Percentiles rank a stretch among this genome's conserved stretches.
phyloP scores from a whole-genome alignment of 192 early-diverging fungal genomes.

The Diversispora eburnea region DNA sequence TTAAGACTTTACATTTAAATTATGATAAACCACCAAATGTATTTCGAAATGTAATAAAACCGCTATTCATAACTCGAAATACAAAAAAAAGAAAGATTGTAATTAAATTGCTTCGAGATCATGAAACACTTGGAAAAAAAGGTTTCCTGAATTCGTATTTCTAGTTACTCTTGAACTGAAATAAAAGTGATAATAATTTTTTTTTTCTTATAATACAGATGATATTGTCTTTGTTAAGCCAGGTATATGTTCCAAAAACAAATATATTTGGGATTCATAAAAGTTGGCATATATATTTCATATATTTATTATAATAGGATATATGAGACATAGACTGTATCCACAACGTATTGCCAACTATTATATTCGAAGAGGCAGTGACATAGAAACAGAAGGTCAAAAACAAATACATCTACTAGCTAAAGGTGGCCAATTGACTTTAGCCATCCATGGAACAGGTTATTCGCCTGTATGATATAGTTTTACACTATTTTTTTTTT shows the following conservation, averaged over 20 bases:
- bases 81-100: conserved; percentile 1
- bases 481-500: background rate
- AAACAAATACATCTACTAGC: conserved; percentile 6
- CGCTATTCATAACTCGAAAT: background rate
- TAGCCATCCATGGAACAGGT: background rate
- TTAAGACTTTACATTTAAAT: background rate
- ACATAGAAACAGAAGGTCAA: background rate
- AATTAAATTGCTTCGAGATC: background rate
- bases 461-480: background rate
- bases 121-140: conserved; percentile 6
- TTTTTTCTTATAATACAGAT: background rate
- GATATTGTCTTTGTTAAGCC: conserved; percentile 3
- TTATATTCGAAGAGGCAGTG: background rate
- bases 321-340: conserved; percentile 15
- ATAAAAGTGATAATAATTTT: background rate
- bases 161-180: background rate
- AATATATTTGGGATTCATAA: background rate
- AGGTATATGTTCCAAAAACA: background rate
- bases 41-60: background rate
- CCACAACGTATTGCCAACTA: conserved; percentile 2
- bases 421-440: conserved; percentile 2
- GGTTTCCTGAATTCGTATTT: background rate
- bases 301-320: background rate
- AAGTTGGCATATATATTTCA: no score
- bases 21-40: conserved; percentile 1